Base-by-base conservation (phyloP, 2,329 filamentous ascomycete genomes). In the Juglanconis juglandina region DNA sequence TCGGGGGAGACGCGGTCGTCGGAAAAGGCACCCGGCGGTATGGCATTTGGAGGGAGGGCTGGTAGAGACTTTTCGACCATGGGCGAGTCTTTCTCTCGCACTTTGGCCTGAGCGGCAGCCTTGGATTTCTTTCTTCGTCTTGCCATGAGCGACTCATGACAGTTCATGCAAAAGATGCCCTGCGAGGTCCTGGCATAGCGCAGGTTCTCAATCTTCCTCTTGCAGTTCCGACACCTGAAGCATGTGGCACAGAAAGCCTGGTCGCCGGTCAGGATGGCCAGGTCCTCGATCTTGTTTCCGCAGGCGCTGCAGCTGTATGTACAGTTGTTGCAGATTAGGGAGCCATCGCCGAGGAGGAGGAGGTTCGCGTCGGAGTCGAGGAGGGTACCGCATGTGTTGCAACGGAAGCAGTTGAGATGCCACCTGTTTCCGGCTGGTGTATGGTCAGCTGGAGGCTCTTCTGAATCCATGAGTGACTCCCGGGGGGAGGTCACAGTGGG, bases 161-260 rank as follows among this genome's bases (percentile, higher is more conserved):
- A 99, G 70, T 89, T 92, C 95, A 99, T 99, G 78, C 95, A 99
- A 73, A 99, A 98, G 68, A 99, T 99, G 63, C 95, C 95, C 75
- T 98, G 95, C 7, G 94, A 97, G 1, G 95, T 99, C 71, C 95
- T 87, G 58, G 95, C 95, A 85, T 98, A 99, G 73, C 94, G 88
- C 65, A 99, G 81, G 73, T 99, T 99, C 76, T 99, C 95, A 63
- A 99, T 99, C 80, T 97, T 97, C 73, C 91, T 87, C 80, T 98
- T 99, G 82, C 95, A 99, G 74, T 98, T 99, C 69, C 95, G 86
- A 78, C 95, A 99, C 69, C 93, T 87, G 79, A 99, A 99, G 77
- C 95, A 99, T 60, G 91, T 94, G 48, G 93, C 92, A 76, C 95
- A 99, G 73, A 97, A 99, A 49, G 95, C 95, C 77, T 99, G 94